Percentiles rank a stretch among this genome's conserved stretches.
These are phyloP conservation scores for Durio zibethinus DNA, from an alignment of 345 rosid species.

Conservation along the genomic window DNA sequence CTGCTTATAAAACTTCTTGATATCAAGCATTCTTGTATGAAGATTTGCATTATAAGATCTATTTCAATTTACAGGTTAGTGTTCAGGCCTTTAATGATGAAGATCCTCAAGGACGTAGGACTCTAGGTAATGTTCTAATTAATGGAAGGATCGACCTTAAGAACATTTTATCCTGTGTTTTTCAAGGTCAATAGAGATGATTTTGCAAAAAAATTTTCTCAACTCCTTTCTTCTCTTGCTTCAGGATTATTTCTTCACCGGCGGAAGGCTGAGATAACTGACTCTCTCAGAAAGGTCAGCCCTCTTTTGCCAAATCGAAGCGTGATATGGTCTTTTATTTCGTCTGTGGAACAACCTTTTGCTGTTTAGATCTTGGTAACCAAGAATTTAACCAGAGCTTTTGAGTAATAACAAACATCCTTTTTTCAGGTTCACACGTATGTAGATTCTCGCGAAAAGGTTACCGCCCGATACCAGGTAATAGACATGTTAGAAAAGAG, in stretches of 20 bases:
- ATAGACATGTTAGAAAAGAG: not conserved
- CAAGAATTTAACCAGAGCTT: not conserved
- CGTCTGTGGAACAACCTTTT: not conserved
- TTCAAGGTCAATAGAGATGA: not conserved
- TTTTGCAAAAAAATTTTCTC: conserved; percentile 11
- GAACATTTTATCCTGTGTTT: not conserved
- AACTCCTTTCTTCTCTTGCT: conserved; percentile 7
- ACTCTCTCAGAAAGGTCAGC: conserved; percentile 71
- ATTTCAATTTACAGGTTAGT: conserved; percentile 56
- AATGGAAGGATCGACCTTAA: not conserved
- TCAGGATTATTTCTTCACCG: conserved; percentile 95
- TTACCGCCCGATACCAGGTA: conserved; percentile 96
- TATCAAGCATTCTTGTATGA: not conserved
- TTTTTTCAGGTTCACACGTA: conserved; percentile 69
- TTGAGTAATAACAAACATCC: not conserved
- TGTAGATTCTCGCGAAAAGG: conserved; percentile 88
- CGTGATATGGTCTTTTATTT: conserved; percentile 2
- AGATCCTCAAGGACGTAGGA: conserved; percentile 96
- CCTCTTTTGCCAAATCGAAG: conserved; percentile 5
- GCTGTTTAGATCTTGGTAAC: not conserved
- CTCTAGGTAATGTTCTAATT: conserved; percentile 57
- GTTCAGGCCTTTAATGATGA: conserved; percentile 93
- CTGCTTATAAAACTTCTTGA: conserved; percentile 1
- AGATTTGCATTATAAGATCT: conserved; percentile 19
- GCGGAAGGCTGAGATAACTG: conserved; percentile 78